Evolutionary conservation across 2,329 filamentous ascomycete species (phyloP), one percentile per base, ranked within the genome.

Genomic region (Fusarium lyarnte): DNA sequence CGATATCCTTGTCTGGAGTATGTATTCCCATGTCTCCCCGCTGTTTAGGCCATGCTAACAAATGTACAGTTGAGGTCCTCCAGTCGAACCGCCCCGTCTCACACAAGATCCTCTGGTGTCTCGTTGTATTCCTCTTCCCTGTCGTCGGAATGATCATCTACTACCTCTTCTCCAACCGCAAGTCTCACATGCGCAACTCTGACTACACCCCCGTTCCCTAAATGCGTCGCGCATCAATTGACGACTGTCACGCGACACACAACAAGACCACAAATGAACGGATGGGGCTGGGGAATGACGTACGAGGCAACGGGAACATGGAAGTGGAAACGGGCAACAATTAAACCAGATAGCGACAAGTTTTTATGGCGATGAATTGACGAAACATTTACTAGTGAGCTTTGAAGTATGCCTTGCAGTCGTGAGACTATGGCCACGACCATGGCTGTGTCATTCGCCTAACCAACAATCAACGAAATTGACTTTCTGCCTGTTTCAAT

Each of bases 81-180:
- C 88, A 91, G 80, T 91, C 89, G 43, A 90, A 87, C 80, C 89
- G 89, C 66, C 85, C 89, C 8, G 81, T 85, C 25, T 78, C 82
- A 25, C 82, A 86, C 80, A 92, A 92, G 82, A 78, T 91, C 6
- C 81, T 91, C 35, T 92, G 90, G 90, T 87, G 85, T 53, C 82
- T 91, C 2, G 82, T 90, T 46, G 88, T 91, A 76, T 91, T 91
- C 83, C 80, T 91, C 69, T 91, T 91, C 82, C 90, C 90, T 8
- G 82, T 92, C 53, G 78, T 88, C 72, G 90, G 90, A 66, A 84
- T 90, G 79, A 80, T 90, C 75, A 81, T 91, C 79, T 92, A 91
- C 82, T 91, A 84, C 78, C 81, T 92, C 58, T 91, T 91, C 82
- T 90, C 89, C 51, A 88, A 91, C 81, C 87, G 89, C 55, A 81